phyloP scores from a whole-genome alignment of 2,329 filamentous ascomycete species.

The Epichloe glyceriae region DNA sequence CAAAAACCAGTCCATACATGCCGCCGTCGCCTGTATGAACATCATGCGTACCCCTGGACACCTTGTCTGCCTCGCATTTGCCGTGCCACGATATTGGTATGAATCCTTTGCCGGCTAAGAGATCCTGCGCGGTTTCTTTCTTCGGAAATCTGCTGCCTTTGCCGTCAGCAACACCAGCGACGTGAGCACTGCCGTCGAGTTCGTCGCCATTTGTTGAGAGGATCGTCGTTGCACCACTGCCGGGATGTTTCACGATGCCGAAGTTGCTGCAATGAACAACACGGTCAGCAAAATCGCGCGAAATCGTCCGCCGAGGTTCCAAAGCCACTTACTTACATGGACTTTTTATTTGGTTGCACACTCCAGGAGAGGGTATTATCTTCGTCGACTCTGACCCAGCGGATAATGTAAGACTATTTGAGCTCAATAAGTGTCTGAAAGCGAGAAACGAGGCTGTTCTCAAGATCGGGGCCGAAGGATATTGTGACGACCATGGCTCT shows the following conservation, averaged over 20 bases:
- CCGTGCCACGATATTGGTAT: constrained; percentile 72
- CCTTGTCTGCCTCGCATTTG: constrained; percentile 93
- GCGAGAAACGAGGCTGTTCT: background rate
- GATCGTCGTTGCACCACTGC: constrained; percentile 45
- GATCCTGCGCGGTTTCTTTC: constrained; percentile 50
- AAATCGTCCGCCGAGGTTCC: background rate
- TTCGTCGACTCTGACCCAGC: constrained; percentile 87
- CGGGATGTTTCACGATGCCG: constrained; percentile 93
- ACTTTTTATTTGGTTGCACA: constrained; percentile 95
- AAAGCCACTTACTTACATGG: constrained; percentile 49
- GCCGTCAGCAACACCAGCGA: constrained; percentile 28
- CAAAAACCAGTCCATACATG: constrained; percentile 93
- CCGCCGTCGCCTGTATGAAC: constrained; percentile 63
- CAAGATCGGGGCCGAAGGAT: background rate
- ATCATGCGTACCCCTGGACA: constrained; percentile 80
- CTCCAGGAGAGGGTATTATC: constrained; percentile 95
- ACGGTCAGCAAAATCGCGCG: constrained; percentile 8
- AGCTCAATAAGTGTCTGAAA: constrained; percentile 8
- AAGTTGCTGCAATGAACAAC: constrained; percentile 53
- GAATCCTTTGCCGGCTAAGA: constrained; percentile 54
- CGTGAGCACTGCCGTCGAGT: constrained; percentile 31
- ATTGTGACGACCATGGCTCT: background rate
- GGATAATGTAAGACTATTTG: constrained; percentile 86
- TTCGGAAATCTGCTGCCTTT: constrained; percentile 37
- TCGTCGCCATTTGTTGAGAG: constrained; percentile 30